phyloP scores from a whole-genome alignment of 2,329 filamentous ascomycete species.

The Talaromyces sp. region DNA sequence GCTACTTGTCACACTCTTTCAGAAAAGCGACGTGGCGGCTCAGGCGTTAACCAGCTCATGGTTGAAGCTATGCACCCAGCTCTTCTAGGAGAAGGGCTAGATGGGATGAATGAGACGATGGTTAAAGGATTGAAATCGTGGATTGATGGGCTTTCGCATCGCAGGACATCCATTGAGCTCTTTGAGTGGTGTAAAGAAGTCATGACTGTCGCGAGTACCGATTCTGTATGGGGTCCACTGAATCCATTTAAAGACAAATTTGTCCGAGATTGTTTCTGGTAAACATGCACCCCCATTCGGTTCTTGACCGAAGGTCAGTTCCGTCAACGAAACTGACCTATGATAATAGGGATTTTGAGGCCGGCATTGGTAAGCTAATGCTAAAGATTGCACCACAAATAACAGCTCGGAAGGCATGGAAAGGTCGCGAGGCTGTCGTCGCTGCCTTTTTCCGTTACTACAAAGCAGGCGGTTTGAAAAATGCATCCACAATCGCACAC shows the following conservation, averaged over 20 bases:
- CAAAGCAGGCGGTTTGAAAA: constrained; percentile 31
- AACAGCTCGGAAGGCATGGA: constrained; percentile 35
- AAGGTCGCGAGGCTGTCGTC: constrained; percentile 32
- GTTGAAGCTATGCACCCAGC: constrained; percentile 24
- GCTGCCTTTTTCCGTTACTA: constrained; percentile 40
- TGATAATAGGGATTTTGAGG: constrained; percentile 36
- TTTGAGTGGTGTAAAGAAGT: constrained; percentile 24
- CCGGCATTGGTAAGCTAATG: constrained; percentile 27
- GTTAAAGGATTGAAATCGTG: constrained; percentile 13
- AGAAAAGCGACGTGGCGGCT: constrained; percentile 19
- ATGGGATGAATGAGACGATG: constrained; percentile 26
- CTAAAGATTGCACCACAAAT: constrained; percentile 32
- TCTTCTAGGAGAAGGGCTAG: constrained; percentile 21
- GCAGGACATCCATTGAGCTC: constrained; percentile 19
- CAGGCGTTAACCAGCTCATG: constrained; percentile 17
- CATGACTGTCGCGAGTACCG: constrained; percentile 26
- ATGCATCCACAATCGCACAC: constrained; percentile 26
- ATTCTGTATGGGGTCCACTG: constrained; percentile 25
- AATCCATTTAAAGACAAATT: constrained; percentile 25
- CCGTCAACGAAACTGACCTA: not conserved
- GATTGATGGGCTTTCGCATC: constrained; percentile 18
- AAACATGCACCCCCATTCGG: not conserved
- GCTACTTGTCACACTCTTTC: constrained; percentile 19
- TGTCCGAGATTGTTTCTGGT: constrained; percentile 24
- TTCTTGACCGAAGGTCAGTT: not conserved